Evolutionary conservation across 306 rosid species (phyloP).

Genomic region (Potentilla sterilis): DNA sequence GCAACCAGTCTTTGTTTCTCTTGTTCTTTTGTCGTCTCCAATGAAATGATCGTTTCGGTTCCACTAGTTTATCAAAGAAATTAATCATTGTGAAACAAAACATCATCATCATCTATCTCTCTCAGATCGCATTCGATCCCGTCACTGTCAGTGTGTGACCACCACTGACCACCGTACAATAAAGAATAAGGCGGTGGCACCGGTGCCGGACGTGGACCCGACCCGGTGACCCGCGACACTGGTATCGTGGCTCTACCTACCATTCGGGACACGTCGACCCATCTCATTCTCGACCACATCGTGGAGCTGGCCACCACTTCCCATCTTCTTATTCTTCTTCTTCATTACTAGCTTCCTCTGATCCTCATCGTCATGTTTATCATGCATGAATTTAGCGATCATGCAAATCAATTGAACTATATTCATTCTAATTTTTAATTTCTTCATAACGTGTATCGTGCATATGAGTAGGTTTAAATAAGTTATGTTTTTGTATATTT

Average conservation of each 20-base stretch:
- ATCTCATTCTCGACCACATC: not conserved
- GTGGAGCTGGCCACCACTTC: not conserved
- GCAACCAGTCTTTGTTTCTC: not conserved
- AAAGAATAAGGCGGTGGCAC: not conserved
- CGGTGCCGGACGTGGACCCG: not conserved
- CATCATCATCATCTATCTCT: not conserved
- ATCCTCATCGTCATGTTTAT: not conserved
- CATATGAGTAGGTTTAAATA: not conserved
- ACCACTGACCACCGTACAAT: not conserved
- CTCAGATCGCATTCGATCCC: not conserved
- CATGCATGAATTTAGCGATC: not conserved
- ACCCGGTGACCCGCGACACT: not conserved
- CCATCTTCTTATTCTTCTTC: not conserved
- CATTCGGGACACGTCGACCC: not conserved
- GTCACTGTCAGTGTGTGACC: not conserved
- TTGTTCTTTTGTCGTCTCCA: not conserved
- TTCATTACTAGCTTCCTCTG: not conserved
- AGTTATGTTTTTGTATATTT: not conserved
- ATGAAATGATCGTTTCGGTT: not conserved
- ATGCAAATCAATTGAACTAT: not conserved
- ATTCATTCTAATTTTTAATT: not conserved
- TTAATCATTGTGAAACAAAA: not conserved
- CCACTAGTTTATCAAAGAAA: not conserved
- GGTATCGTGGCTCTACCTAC: not conserved
- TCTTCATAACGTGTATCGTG: not conserved